These are phyloP conservation scores for Fagus crenata DNA, from an alignment of 306 rosid genomes.

Conservation along the genomic window DNA sequence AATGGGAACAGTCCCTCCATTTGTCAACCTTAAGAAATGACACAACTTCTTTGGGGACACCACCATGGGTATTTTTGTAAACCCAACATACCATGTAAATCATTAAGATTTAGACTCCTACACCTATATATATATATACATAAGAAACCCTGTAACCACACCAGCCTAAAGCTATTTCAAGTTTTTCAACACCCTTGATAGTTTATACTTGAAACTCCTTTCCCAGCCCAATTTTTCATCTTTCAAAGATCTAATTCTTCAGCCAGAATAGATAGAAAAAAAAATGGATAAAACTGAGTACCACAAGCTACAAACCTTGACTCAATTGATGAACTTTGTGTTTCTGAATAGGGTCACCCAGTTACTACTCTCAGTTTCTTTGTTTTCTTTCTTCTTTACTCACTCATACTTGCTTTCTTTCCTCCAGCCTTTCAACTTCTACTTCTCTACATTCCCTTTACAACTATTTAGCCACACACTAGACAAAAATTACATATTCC, in stretches of 20 bases:
- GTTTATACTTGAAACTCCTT: constrained; percentile 14
- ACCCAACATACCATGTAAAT: background rate
- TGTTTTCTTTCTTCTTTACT: constrained; percentile 49
- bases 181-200: background rate
- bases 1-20: constrained; percentile 17
- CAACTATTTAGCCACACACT: constrained; percentile 64
- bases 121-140: constrained; percentile 17
- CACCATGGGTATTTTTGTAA: constrained; percentile 33
- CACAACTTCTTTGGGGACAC: constrained; percentile 4
- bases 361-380: constrained; percentile 48
- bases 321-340: constrained; percentile 35
- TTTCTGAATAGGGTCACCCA: constrained; percentile 46
- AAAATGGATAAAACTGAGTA: constrained; percentile 40
- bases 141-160: background rate
- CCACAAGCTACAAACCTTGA: constrained; percentile 33
- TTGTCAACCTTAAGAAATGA: constrained; percentile 25
- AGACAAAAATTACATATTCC: constrained; percentile 78
- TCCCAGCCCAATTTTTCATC: background rate
- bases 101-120: background rate
- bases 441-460: constrained; percentile 49
- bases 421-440: constrained; percentile 48
- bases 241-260: background rate
- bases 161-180: constrained; percentile 1
- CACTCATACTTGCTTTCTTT: constrained; percentile 45
- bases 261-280: background rate